Conservation (phyloP, 306 rosid species). For the Mimosa bimucronata region DNA sequence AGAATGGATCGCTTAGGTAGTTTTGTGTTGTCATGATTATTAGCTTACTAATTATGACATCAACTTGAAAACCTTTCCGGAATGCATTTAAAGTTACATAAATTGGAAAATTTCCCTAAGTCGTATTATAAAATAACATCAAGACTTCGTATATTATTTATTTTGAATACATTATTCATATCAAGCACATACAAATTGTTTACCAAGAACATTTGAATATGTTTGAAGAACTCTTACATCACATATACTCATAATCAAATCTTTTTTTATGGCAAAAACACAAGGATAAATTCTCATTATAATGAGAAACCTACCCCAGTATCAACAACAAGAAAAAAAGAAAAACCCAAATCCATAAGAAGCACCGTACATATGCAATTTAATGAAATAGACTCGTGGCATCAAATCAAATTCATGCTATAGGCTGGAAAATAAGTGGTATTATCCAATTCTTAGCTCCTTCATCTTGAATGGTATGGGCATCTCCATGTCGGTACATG, state of each 20-base stretch:
- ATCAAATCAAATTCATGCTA: background rate
- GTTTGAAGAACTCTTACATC: background rate
- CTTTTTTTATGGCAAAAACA: too few relatives aligned
- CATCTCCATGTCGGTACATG: conserved; percentile 29
- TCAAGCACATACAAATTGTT: background rate
- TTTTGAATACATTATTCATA: too few relatives aligned
- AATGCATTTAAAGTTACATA: background rate
- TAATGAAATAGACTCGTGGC: background rate
- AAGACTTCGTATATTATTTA: background rate
- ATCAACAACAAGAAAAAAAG: too few relatives aligned
- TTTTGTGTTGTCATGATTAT: too few relatives aligned
- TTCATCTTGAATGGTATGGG: background rate
- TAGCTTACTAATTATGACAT: too few relatives aligned
- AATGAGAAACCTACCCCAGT: too few relatives aligned
- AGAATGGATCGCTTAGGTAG: too few relatives aligned
- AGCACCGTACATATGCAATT: too few relatives aligned
- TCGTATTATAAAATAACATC: background rate
- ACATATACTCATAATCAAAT: background rate
- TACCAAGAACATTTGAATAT: background rate
- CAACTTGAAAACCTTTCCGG: too few relatives aligned
- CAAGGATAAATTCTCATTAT: too few relatives aligned
- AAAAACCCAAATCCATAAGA: too few relatives aligned
- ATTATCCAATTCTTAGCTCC: background rate
- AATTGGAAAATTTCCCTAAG: background rate
- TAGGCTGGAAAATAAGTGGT: background rate